Evolutionary conservation across 768 basidiomycete species (phyloP).

Genomic region (Calocera cornea): DNA sequence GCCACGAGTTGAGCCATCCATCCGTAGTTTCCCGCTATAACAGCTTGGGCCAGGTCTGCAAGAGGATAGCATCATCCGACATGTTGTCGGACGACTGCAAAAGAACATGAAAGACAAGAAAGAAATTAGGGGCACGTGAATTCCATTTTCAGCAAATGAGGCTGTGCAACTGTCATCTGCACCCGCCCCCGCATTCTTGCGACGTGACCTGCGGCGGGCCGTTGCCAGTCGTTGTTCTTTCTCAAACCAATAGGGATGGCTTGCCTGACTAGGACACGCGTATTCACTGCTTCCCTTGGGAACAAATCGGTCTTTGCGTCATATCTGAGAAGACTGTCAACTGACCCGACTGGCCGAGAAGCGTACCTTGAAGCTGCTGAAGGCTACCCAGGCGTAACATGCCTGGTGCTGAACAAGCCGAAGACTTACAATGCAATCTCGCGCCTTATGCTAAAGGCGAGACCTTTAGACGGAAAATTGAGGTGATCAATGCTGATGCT

Average conservation of each 20-base stretch:
- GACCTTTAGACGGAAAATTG: conserved; percentile 8
- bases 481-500: conserved; percentile 1
- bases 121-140: not conserved
- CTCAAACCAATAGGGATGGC: not conserved
- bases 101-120: not conserved
- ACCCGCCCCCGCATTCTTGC: not conserved
- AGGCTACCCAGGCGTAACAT: conserved; percentile 45
- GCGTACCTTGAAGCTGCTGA: conserved; percentile 15
- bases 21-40: not conserved
- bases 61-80: not conserved
- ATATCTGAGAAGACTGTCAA: not conserved
- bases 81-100: not conserved
- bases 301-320: not conserved
- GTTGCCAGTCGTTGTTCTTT: not conserved
- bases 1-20: not conserved
- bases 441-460: conserved; percentile 46
- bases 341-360: conserved; percentile 6
- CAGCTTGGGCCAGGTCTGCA: not conserved
- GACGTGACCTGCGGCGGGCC: too few relatives aligned
- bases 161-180: not conserved
- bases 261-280: not conserved
- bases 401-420: conserved; percentile 67
- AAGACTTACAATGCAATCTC: conserved; percentile 83
- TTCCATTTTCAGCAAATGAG: not conserved
- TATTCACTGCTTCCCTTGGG: not conserved